Percentiles rank a stretch among this genome's conserved stretches.
Evolutionary conservation across 345 rosid species (phyloP).

Genomic region (Arabis alpina): DNA sequence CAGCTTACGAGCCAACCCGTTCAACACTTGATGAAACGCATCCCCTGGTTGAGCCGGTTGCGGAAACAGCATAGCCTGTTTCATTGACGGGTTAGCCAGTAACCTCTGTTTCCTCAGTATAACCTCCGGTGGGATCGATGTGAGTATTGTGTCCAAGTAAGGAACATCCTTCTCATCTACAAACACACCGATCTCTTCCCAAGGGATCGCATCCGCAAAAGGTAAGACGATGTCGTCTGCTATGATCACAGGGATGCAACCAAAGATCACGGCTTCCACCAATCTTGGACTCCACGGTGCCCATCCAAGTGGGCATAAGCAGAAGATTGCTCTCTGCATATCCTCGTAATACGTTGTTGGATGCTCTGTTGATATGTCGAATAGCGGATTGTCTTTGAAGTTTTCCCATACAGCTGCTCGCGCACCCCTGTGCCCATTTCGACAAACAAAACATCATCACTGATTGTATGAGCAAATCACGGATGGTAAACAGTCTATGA

Average conservation of each 20-base stretch:
- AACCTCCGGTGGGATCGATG: slow-evolving; percentile 86
- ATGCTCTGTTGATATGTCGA: slow-evolving; percentile 97
- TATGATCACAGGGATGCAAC: slow-evolving; percentile 99
- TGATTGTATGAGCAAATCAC: slow-evolving; percentile 1
- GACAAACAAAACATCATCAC: slow-evolving; percentile 16
- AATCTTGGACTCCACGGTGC: slow-evolving; percentile 99
- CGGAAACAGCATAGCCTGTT: slow-evolving; percentile 94
- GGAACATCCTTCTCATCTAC: slow-evolving; percentile 96
- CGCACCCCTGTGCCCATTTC: slow-evolving; percentile 70
- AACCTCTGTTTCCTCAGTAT: slow-evolving; percentile 90
- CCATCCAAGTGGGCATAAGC: slow-evolving; percentile 99
- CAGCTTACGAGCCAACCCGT: slow-evolving; percentile 93
- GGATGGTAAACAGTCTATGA: too few relatives aligned
- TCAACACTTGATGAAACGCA: slow-evolving; percentile 95
- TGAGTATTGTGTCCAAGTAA: slow-evolving; percentile 83
- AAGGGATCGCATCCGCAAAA: slow-evolving; percentile 97
- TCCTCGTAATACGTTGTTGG: slow-evolving; percentile 96
- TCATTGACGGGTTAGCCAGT: slow-evolving; percentile 98
- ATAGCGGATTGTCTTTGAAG: slow-evolving; percentile 92
- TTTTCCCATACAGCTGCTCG: slow-evolving; percentile 99
- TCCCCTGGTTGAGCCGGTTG: slow-evolving; percentile 96
- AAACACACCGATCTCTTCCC: slow-evolving; percentile 97
- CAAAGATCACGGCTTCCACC: slow-evolving; percentile 98
- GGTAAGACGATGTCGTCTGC: slow-evolving; percentile 97
- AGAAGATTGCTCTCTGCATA: slow-evolving; percentile 96